These are phyloP conservation scores for Penicillium sp. DNA, from an alignment of 2,329 filamentous ascomycete genomes.

Conservation along the genomic window DNA sequence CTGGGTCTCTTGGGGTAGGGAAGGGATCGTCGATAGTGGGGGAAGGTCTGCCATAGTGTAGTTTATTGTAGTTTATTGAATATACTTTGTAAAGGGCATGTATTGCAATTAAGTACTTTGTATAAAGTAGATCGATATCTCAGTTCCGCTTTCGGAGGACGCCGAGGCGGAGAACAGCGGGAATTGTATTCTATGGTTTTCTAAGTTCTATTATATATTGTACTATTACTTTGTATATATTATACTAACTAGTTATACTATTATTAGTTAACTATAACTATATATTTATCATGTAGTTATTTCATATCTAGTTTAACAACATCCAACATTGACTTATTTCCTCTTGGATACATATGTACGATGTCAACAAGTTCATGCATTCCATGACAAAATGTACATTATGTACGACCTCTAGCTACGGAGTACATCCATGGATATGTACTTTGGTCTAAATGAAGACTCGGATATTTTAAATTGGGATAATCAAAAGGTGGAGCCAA, in stretches of 20 bases:
- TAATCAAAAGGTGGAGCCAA: slow-evolving; percentile 26
- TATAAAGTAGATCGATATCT: background rate
- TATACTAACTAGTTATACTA: no score
- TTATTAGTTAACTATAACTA: no score
- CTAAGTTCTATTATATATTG: no score
- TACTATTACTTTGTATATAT: no score
- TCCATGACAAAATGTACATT: background rate
- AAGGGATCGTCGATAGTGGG: slow-evolving; percentile 55
- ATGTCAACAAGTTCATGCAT: background rate
- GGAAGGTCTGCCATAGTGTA: slow-evolving; percentile 52
- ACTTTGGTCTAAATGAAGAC: no score
- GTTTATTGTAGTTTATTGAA: background rate
- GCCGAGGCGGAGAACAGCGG: slow-evolving; percentile 22
- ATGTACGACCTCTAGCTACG: no score
- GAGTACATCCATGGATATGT: no score
- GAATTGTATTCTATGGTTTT: no score
- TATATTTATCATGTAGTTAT: background rate
- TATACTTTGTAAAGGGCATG: background rate
- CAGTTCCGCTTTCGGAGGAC: slow-evolving; percentile 19
- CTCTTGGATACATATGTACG: background rate
- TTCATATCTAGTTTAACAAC: background rate
- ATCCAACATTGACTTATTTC: background rate
- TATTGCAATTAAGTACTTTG: background rate
- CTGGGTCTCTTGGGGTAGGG: slow-evolving; percentile 57
- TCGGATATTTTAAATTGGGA: slow-evolving; percentile 20